A percentile compares a stretch with the other conserved stretches of the same genome.
Conservation (phyloP, 306 rosid genomes). For the Begonia masoniana region DNA sequence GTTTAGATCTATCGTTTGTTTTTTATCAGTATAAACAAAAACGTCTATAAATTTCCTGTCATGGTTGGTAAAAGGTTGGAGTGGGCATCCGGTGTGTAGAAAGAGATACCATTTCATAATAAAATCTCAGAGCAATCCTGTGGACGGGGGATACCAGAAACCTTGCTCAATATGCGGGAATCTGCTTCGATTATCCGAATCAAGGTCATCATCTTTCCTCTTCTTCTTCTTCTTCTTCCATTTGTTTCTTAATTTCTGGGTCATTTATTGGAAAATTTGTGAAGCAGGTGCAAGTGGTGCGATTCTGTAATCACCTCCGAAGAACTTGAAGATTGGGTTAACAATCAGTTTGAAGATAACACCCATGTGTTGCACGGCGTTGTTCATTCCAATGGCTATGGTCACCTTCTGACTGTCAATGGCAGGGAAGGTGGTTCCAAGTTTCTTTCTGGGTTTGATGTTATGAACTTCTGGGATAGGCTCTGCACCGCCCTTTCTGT, state of each 20-base stretch:
- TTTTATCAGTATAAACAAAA: too few relatives aligned
- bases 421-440: constrained; percentile 96
- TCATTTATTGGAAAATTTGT: not conserved
- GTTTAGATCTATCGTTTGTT: too few relatives aligned
- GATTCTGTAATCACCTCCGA: constrained; percentile 73
- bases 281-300: constrained; percentile 84
- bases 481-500: constrained; percentile 77
- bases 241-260: not conserved
- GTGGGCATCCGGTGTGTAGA: constrained; percentile 86
- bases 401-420: constrained; percentile 92
- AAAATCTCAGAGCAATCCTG: constrained; percentile 81
- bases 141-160: constrained; percentile 79
- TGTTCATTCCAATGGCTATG: constrained; percentile 88
- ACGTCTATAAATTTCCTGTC: too few relatives aligned
- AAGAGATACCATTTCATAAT: constrained; percentile 91
- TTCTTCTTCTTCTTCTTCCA: not conserved
- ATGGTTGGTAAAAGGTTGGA: constrained; percentile 69
- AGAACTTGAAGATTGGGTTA: constrained; percentile 92
- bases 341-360: constrained; percentile 76
- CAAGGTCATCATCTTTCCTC: constrained; percentile 59
- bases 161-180: constrained; percentile 99
- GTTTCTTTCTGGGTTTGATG: constrained; percentile 70
- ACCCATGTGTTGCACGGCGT: constrained; percentile 89
- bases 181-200: constrained; percentile 77
- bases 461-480: constrained; percentile 96